Evolutionary conservation across 805 yeast genomes (phyloP).

Genomic region (Saturnispora silvae): DNA sequence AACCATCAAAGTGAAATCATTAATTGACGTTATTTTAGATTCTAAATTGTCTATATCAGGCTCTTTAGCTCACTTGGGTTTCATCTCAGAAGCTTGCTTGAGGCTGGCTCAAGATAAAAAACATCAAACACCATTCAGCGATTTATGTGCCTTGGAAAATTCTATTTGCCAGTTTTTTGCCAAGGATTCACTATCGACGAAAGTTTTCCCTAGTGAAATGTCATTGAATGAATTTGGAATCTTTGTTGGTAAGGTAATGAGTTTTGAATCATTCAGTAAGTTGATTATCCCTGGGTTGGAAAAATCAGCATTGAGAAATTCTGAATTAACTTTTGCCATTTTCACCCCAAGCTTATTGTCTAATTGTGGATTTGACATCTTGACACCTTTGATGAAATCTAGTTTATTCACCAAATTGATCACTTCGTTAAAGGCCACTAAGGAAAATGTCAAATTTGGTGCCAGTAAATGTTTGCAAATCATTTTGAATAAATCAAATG

Average conservation of each 20-base stretch:
- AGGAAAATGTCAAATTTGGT: constrained; percentile 47
- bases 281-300: constrained; percentile 45
- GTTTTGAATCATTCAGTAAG: constrained; percentile 10
- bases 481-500: constrained; percentile 12
- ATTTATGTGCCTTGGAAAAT: constrained; percentile 11
- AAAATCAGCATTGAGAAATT: constrained; percentile 66
- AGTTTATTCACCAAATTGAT: constrained; percentile 43
- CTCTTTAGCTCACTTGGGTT: constrained; percentile 16
- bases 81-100: constrained; percentile 9
- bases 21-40: constrained; percentile 12
- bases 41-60: constrained; percentile 17
- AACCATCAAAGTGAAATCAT: not conserved
- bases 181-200: constrained; percentile 29
- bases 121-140: constrained; percentile 6
- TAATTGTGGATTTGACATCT: constrained; percentile 31
- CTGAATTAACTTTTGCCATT: constrained; percentile 55
- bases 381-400: constrained; percentile 26
- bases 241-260: constrained; percentile 10
- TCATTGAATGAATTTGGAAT: constrained; percentile 15
- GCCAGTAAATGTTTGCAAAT: constrained; percentile 31
- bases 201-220: constrained; percentile 12
- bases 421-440: constrained; percentile 57
- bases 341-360: constrained; percentile 42
- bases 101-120: not conserved
- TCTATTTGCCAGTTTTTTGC: constrained; percentile 23